Evolutionary conservation across 495 filamentous ascomycete genomes (phyloP).

Genomic region (Polyplosphaeria fusca): DNA sequence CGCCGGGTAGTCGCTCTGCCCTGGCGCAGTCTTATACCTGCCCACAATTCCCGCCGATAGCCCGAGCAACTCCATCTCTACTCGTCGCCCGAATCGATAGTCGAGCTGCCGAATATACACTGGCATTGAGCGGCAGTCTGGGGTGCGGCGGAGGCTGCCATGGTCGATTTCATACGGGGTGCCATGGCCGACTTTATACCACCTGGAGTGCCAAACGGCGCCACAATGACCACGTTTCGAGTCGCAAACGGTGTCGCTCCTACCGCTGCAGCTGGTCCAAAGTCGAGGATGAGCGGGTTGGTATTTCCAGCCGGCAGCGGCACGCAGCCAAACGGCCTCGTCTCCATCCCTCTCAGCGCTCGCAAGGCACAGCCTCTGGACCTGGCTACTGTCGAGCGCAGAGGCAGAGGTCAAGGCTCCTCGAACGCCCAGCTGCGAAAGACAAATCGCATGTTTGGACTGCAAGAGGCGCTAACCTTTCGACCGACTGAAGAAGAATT

Average conservation of each 20-base stretch:
- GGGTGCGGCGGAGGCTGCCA: too few species aligned
- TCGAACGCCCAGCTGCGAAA: constrained; percentile 72
- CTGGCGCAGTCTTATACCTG: constrained; percentile 28
- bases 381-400: constrained; percentile 84
- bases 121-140: too few species aligned
- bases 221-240: constrained; percentile 30
- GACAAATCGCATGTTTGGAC: constrained; percentile 71
- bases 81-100: too few species aligned
- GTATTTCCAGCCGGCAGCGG: constrained; percentile 4
- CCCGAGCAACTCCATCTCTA: constrained; percentile 2
- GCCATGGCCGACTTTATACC: constrained; percentile 21
- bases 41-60: constrained; percentile 27
- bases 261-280: constrained; percentile 24
- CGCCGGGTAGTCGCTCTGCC: constrained; percentile 5
- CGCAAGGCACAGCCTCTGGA: constrained; percentile 73
- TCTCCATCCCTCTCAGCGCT: constrained; percentile 59
- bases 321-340: constrained; percentile 28
- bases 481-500: constrained; percentile 90
- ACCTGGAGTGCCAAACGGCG: constrained; percentile 16
- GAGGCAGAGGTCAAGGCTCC: constrained; percentile 75
- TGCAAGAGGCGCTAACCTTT: constrained; percentile 90
- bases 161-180: constrained; percentile 10
- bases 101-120: too few species aligned
- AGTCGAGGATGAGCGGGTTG: constrained; percentile 21
- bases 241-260: constrained; percentile 18